Evolutionary conservation across 176 grass and related monocot genomes (phyloP), one percentile per base, ranked within the genome.

Genomic region (Oryza longistaminata): DNA sequence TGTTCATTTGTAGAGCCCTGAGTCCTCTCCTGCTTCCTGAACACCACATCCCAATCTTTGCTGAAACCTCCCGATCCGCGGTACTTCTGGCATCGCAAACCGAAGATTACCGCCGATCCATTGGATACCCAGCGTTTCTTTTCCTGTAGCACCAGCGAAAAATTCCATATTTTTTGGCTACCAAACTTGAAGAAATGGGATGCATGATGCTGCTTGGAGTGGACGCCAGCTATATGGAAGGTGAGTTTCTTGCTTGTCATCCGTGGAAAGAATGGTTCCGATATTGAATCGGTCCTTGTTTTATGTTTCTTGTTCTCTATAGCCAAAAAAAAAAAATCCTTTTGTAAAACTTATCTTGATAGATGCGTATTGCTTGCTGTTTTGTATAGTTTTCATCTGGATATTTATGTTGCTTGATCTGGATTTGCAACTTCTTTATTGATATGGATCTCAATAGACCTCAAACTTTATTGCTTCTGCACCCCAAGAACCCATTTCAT

Each of bases 161-260:
- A 85, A 75, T 43, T 48, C 71, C 16, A 40, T 82, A 65, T 85
- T 90, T 90, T 79, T 74, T 58, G 9, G 34, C 49, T 34, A 76
- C 40, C 44, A 44, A 73, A 81, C 70, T 78, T 44, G 70, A n/a
- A 87, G 53, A 53, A 70, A 84, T 87, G 81, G 68, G 67, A 29
- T 68, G 69, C 62, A 80, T 61, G 80, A 71, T 77, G 79, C 80
- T 91, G 62, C 85, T 81, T 91, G 89, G 81, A 84, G 69, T 65
- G 44, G 80, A 89, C 14, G 65, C 60, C 76, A 77, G 45, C 73
- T 78, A 82, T 84, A 29, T 74, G 27, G 24, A 68, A 88, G 91
- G 91, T 90, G 61, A 85, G 87, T 69, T 85, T 78, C 67, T 82
- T 33, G 48, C 16, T 70, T 73, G 29, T 34, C 64, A 70, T 71